phyloP scores from a whole-genome alignment of 2,329 filamentous ascomycete genomes.

The Paecilomyces dactylethromorphus region DNA sequence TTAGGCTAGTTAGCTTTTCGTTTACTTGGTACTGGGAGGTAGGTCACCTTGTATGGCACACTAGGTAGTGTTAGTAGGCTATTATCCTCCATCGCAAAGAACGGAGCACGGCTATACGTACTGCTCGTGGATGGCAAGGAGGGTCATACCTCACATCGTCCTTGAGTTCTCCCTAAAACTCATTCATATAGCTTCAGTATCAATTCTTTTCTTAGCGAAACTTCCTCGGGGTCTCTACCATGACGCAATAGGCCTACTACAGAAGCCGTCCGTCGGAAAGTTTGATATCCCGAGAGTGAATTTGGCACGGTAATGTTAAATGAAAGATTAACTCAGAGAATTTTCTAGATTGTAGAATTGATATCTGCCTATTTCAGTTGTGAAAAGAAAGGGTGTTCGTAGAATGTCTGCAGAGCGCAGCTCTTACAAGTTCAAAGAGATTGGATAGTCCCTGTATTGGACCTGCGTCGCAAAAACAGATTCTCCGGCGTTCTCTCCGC shows the following conservation, averaged over 20 bases:
- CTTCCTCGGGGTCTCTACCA: conserved; percentile 16
- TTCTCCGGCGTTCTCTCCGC: conserved; percentile 26
- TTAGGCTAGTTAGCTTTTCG: conserved; percentile 28
- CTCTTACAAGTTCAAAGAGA: neutral
- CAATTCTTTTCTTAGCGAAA: neutral
- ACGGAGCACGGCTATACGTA: conserved; percentile 39
- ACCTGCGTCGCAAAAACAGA: conserved; percentile 29
- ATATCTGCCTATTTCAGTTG: neutral
- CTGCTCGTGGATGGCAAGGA: conserved; percentile 78
- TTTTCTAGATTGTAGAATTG: neutral
- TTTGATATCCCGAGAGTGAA: neutral
- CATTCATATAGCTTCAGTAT: neutral
- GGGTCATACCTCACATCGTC: conserved; percentile 68
- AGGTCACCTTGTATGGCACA: conserved; percentile 80
- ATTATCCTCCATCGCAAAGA: neutral
- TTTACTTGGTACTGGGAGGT: neutral
- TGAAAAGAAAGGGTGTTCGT: neutral
- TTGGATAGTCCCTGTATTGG: neutral
- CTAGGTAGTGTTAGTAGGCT: conserved; percentile 36
- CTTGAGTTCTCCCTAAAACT: conserved; percentile 42
- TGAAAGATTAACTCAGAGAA: neutral
- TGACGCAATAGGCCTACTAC: conserved; percentile 12
- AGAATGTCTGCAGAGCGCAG: neutral
- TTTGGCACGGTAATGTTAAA: neutral
- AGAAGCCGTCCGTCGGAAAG: neutral